Evolutionary conservation across 805 yeast genomes (phyloP), one percentile per base, ranked within the genome.

Genomic region (Candida taoyuanica): DNA sequence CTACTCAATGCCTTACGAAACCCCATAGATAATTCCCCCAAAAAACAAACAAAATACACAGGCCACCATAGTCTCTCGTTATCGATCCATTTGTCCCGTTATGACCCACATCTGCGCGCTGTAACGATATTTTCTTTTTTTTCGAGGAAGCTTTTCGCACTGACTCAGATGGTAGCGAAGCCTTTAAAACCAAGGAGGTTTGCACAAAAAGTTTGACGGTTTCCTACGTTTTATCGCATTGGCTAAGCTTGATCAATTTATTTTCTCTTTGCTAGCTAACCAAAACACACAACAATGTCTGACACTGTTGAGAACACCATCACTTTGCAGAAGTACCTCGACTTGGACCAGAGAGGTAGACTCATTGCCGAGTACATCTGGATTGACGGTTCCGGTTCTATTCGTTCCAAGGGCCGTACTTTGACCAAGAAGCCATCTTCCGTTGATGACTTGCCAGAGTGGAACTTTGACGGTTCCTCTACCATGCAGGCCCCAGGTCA

Each of bases 391-490:
- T 74, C 83, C 49, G 95, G 95, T 62, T 76, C 80, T 59, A 65
- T 88, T 56, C 85, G 98, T 72, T 86, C 97, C 46, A 93, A 93
- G 73, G 88, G 96, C 69, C 85, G 81, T 68, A 93, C 98, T 41
- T 71, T 93, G 50, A 58, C 57, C 57, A 76, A 78, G 67, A 73
- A 68, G 58, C 83, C 93, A 39, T 59, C 76, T 32, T 71, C 83
- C 26, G 70, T 87, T 38, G 91, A 84, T 46, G 95, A 93, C 60
- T 74, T 93, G 55, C 97, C 98, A 52, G 96, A 91, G 69, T 93
- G 98, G 98, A 93, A 93, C 76, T 93, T 93, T 58, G 98, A 93
- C 65, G 98, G 98, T 68, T 89, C 98, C 31, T 89, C 98, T 24
- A 93, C 98, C 37, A 88, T 84, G 54, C 98, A 93, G 74, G 98